Evolutionary conservation across 306 rosid genomes (phyloP).

Genomic region (Parietaria judaica): DNA sequence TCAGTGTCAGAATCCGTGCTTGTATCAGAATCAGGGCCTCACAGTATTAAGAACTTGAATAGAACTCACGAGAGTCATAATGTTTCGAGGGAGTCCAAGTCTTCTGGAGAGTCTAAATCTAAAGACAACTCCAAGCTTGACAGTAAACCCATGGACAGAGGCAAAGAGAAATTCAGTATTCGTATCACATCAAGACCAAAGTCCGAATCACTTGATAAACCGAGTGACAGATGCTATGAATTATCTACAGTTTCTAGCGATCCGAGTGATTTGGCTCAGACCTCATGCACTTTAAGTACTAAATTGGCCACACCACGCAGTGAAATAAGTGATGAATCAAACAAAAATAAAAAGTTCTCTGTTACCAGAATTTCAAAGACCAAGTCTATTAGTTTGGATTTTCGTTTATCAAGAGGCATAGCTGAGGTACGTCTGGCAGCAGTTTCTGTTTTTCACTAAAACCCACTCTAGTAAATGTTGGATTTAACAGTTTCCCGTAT

Average conservation of each 20-base stretch:
- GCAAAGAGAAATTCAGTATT: constrained; percentile 29
- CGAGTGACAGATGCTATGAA: constrained; percentile 53
- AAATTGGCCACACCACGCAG: constrained; percentile 30
- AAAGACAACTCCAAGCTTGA: constrained; percentile 39
- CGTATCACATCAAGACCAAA: constrained; percentile 37
- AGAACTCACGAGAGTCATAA: constrained; percentile 26
- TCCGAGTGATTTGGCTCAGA: constrained; percentile 39
- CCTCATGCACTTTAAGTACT: constrained; percentile 32
- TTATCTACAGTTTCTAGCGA: constrained; percentile 39
- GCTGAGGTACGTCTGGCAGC: constrained; percentile 60
- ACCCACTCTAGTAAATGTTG: background rate
- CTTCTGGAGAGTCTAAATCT: constrained; percentile 26
- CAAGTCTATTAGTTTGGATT: constrained; percentile 84
- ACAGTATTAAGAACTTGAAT: constrained; percentile 20
- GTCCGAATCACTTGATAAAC: constrained; percentile 57
- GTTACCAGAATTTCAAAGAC: constrained; percentile 68
- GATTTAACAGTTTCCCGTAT: constrained; percentile 9
- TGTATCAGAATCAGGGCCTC: constrained; percentile 29
- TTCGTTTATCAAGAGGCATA: constrained; percentile 91
- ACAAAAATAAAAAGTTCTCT: constrained; percentile 61
- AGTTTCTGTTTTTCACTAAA: constrained; percentile 6
- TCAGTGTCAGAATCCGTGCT: constrained; percentile 13
- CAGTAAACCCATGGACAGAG: constrained; percentile 30
- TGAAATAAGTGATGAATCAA: constrained; percentile 47
- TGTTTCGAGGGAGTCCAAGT: constrained; percentile 27